These are phyloP conservation scores for Epicoccum sorghinum DNA, from an alignment of 2,329 filamentous ascomycete species.

Conservation along the genomic window DNA sequence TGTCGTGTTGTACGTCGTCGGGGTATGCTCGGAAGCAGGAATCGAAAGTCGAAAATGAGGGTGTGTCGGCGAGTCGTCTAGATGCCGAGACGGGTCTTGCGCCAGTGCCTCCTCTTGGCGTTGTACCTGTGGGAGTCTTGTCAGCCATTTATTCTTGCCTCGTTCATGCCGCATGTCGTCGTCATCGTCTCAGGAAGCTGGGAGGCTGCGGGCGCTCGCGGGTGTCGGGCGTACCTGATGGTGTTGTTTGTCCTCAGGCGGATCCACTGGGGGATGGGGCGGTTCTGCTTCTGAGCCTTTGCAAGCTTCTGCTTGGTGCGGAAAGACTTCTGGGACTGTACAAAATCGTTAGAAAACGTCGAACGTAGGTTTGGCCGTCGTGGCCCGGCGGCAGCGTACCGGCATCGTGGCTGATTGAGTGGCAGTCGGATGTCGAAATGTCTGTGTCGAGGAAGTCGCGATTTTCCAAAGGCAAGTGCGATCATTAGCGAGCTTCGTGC, in stretches of 20 bases:
- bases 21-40: conserved; percentile 22
- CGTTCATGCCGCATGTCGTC: background rate
- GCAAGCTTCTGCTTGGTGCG: conserved; percentile 99
- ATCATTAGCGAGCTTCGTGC: background rate
- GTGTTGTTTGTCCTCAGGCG: conserved; percentile 98
- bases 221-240: conserved; percentile 76
- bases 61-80: conserved; percentile 67
- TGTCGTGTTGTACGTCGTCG: conserved; percentile 16
- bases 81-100: conserved; percentile 99
- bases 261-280: conserved; percentile 99
- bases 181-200: conserved; percentile 1
- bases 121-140: conserved; percentile 77
- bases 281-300: conserved; percentile 99
- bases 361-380: conserved; percentile 11
- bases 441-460: conserved; percentile 13
- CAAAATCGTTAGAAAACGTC: conserved; percentile 14
- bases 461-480: conserved; percentile 15
- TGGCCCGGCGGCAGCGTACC: conserved; percentile 35
- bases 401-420: conserved; percentile 48
- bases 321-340: conserved; percentile 99
- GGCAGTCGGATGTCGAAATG: conserved; percentile 43
- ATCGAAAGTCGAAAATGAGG: conserved; percentile 42
- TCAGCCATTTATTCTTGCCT: conserved; percentile 16
- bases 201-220: conserved; percentile 3
- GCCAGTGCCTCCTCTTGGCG: conserved; percentile 99